Evolutionary conservation across 2,329 filamentous ascomycete species (phyloP), one percentile per base, ranked within the genome.

Genomic region (Huntiella bhutanensis): DNA sequence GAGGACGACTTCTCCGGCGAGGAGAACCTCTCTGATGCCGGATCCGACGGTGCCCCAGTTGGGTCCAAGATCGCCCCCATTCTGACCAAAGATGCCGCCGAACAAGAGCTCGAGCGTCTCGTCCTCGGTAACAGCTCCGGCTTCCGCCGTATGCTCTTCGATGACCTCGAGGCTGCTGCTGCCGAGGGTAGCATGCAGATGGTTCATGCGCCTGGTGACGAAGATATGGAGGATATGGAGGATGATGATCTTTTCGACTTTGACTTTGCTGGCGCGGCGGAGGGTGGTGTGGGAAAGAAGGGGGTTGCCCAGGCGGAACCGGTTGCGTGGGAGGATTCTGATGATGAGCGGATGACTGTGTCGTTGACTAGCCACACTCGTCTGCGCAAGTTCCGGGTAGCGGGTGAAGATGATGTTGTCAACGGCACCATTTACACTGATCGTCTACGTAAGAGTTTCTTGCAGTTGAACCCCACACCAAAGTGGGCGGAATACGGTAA

Each of bases 241-340:
- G 86, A 95, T 65, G 75, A 77, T 46, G 81, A 88, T 61, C 70
- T 94, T 40, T 94, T 94, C 64, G 82, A 86, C 62, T 71, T 88
- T 52, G 86, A 95, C 59, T 42, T 51, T 46, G 33, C 52, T 37
- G 53, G 55, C 15, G 35, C 12, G 6, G 33, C 46, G 0, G 44
- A 45, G 7, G 45, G 53, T 5, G 22, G 22, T 4, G 22, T 10
- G 7, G 22, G 7, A 28, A 28, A 28, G 22, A 28, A 7, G 22
- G 22, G 8, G 22, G 22, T 4, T 8, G 52, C 53, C 5, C 65
- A 70, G 28, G 32, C 33, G 41, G 19, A 13, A 37, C 65, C 67
- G 15, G 41, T 10, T 8, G 82, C 77, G 1, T 98, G 91, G 91
- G 77, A 87, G 54, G 91, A 98, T 59, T 96, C 87, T 60, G 91